Evolutionary conservation across 2,329 filamentous ascomycete genomes (phyloP).

Genomic region (Fusarium sp.): DNA sequence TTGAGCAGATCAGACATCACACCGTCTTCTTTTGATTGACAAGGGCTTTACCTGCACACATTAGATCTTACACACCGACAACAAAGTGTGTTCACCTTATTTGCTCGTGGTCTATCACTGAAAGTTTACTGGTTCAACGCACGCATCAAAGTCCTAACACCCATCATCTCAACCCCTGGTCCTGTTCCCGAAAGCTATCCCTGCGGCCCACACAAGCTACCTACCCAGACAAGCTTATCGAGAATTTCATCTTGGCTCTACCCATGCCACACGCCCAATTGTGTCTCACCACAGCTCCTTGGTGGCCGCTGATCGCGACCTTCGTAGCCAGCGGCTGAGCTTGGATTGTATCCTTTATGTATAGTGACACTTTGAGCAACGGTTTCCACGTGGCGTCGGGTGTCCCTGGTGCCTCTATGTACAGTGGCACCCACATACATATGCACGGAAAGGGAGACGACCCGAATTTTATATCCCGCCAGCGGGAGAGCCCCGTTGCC

Average conservation of each 20-base stretch:
- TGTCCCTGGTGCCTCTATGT: conserved; percentile 30
- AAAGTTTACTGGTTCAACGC: conserved; percentile 37
- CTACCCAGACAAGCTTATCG: conserved; percentile 29
- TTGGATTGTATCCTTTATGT: conserved; percentile 27
- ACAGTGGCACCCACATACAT: conserved; percentile 38
- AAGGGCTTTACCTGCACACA: neutral
- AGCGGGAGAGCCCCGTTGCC: conserved; percentile 31
- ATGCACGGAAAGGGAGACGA: conserved; percentile 27
- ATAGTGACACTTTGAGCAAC: conserved; percentile 35
- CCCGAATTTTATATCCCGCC: conserved; percentile 32
- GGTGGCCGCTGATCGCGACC: conserved; percentile 15
- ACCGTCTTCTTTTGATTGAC: conserved; percentile 21
- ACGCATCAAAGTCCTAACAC: conserved; percentile 4
- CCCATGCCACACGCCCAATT: conserved; percentile 30
- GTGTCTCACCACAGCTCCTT: conserved; percentile 36
- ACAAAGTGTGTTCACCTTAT: conserved; percentile 1
- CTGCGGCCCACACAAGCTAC: conserved; percentile 27
- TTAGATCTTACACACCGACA: conserved; percentile 28
- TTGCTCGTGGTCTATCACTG: conserved; percentile 40
- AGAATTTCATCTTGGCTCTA: conserved; percentile 34
- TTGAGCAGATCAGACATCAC: conserved; percentile 26
- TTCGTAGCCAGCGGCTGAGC: conserved; percentile 9
- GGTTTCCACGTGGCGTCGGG: conserved; percentile 41
- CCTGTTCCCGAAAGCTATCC: conserved; percentile 32
- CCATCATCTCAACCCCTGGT: conserved; percentile 24